A percentile compares a stretch with the other conserved stretches of the same genome.
Conservation (phyloP, 2,329 filamentous ascomycete species). For the Epichloe baconii region DNA sequence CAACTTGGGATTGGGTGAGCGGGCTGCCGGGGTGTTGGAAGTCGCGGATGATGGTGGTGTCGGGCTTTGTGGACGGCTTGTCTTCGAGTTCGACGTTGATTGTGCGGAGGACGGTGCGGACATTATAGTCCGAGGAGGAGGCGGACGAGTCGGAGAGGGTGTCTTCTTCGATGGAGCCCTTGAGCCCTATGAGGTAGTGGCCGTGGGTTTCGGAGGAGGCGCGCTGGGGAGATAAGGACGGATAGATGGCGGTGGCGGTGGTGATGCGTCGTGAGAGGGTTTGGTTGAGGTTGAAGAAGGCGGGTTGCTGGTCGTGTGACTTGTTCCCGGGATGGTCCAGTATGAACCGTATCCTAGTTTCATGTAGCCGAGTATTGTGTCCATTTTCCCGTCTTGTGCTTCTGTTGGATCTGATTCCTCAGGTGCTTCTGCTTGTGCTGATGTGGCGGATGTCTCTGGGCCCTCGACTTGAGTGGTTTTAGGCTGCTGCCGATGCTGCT, state of each 20-base stretch:
- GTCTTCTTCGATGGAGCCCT: constrained; percentile 46
- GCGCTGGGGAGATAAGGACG: constrained; percentile 7
- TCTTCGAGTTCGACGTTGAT: constrained; percentile 51
- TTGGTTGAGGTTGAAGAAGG: constrained; percentile 5
- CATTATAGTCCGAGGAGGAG: constrained; percentile 25
- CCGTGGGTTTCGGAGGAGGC: constrained; percentile 23
- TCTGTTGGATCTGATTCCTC: neutral
- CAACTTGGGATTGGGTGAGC: constrained; percentile 20
- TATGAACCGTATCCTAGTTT: constrained; percentile 57
- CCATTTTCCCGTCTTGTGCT: constrained; percentile 28
- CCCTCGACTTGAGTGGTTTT: neutral
- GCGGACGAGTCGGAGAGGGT: constrained; percentile 16
- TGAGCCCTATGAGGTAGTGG: constrained; percentile 54
- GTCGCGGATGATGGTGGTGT: constrained; percentile 32
- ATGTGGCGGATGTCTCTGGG: neutral
- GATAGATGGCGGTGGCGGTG: neutral
- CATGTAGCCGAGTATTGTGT: constrained; percentile 49
- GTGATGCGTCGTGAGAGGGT: neutral
- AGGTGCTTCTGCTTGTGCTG: neutral
- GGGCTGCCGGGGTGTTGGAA: constrained; percentile 24
- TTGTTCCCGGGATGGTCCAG: constrained; percentile 35
- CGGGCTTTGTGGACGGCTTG: constrained; percentile 23
- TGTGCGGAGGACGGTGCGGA: constrained; percentile 50
- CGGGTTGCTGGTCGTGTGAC: constrained; percentile 7
- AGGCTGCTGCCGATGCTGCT: neutral